Base-by-base conservation (phyloP, 805 yeast species). In the Scheffersomyces lignosus region DNA sequence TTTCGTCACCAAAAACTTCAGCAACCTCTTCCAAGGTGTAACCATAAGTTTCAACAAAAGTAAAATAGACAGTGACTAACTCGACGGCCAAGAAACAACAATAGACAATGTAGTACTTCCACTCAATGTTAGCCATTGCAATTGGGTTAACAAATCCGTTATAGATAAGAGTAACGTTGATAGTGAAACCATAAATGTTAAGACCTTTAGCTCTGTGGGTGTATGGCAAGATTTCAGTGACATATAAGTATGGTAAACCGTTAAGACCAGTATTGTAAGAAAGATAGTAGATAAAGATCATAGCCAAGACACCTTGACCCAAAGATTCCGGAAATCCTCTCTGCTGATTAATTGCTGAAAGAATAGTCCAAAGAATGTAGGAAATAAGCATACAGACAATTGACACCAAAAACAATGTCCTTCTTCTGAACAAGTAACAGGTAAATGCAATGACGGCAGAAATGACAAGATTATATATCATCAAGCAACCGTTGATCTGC, bases 401-500 rank as follows among this genome's bases (percentile, higher is more conserved):
- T 25, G 73, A 66, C 9, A 53, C 31, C 33, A 71, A 38, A 44
- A 69, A 65, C 38, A 60, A 38, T 1, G 58, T 44, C 51, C 75
- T 59, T 52, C 76, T 62, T 29, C 51, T 65, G 38, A 66, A 48
- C 15, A 38, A 18, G 18, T 38, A 36, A 24, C 47, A 44, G n/a
- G 47, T 35, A 6, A 47, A 34, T 7, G 63, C 56, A 38, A 51
- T 49, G 10, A 38, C 33, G 27, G 41, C 30, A 8, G 66, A 50
- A 34, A 59, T 44, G 15, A 56, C 61, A 45, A 68, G 66, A 60
- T 74, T 73, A 54, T 64, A 75, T 40, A 71, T 56, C 69, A 66
- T 70, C 43, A 75, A 64, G 41, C 72, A 70, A 38, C 76, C 80
- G 51, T 77, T 77, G 52, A 76, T 67, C 33, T 70, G 52, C 37